A percentile compares a stretch with the other conserved stretches of the same genome.
Conservation (phyloP, 2,329 filamentous ascomycete species). For the Aureobasidium pullulans region DNA sequence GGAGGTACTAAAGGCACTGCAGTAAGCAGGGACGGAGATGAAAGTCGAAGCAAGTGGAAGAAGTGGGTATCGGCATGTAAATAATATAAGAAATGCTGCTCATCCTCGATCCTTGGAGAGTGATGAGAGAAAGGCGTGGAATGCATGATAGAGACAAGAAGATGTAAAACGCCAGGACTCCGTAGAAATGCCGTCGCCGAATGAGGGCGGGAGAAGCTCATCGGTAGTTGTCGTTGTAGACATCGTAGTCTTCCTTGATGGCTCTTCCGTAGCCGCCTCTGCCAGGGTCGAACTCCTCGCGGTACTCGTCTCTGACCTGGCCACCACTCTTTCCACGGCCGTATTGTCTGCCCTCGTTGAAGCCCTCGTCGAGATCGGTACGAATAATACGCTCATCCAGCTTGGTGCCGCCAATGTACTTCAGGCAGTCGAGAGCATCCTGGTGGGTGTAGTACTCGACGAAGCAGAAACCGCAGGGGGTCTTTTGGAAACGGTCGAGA, state of each 20-base stretch:
- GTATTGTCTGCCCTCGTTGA: conserved; percentile 92
- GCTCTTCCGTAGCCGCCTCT: conserved; percentile 14
- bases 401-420: conserved; percentile 97
- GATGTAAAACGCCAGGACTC: not conserved
- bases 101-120: conserved; percentile 4
- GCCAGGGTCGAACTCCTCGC: conserved; percentile 89
- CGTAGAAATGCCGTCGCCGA: not conserved
- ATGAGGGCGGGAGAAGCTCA: not conserved
- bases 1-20: conserved; percentile 45
- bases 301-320: conserved; percentile 95
- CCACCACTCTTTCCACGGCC: conserved; percentile 89
- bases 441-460: conserved; percentile 98
- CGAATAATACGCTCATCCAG: conserved; percentile 94
- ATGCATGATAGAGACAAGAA: not conserved
- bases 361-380: conserved; percentile 91
- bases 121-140: not conserved
- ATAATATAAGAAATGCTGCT: conserved; percentile 9
- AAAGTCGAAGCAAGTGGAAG: not conserved
- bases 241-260: conserved; percentile 14
- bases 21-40: not conserved
- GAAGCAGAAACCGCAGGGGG: conserved; percentile 97
- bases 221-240: conserved; percentile 14
- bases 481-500: conserved; percentile 93
- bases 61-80: not conserved
- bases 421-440: conserved; percentile 95